phyloP scores from a whole-genome alignment of 2,329 filamentous ascomycete species.

The Cercospora citrullina region DNA sequence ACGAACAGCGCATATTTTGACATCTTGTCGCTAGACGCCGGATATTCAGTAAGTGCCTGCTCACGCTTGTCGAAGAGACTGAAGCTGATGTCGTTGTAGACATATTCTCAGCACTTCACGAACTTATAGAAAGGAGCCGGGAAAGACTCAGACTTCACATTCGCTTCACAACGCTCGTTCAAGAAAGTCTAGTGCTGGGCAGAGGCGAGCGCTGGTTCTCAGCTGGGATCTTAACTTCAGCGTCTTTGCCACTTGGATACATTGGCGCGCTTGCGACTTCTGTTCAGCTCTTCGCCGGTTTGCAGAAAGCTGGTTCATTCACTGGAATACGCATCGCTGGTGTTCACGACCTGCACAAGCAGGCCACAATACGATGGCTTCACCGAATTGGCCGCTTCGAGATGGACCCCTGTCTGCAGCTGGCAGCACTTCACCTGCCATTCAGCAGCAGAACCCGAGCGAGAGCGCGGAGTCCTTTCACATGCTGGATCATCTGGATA shows the following conservation, averaged over 20 bases:
- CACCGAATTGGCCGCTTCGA: constrained; percentile 15
- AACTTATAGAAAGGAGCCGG: not conserved
- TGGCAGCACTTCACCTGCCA: constrained; percentile 1
- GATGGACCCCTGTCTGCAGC: not conserved
- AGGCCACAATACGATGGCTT: not conserved
- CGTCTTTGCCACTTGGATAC: not conserved
- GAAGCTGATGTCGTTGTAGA: constrained; percentile 2
- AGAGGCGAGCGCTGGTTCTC: not conserved
- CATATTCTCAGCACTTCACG: constrained; percentile 2
- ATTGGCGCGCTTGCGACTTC: not conserved
- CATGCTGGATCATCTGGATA: constrained; percentile 17
- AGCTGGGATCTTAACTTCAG: not conserved
- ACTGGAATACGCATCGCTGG: not conserved
- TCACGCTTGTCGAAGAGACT: too few species aligned
- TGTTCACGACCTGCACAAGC: not conserved
- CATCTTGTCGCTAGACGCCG: not conserved
- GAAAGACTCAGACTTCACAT: not conserved
- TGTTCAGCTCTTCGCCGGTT: not conserved
- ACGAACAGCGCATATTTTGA: not conserved
- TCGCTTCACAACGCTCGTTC: not conserved
- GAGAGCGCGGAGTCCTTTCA: constrained; percentile 13
- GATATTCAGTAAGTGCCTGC: constrained; percentile 10
- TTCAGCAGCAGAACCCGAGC: constrained; percentile 3
- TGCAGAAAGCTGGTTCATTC: not conserved
- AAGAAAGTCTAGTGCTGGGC: not conserved